Base-by-base conservation (phyloP, 768 basidiomycete genomes). In the Amanita inopinata region DNA sequence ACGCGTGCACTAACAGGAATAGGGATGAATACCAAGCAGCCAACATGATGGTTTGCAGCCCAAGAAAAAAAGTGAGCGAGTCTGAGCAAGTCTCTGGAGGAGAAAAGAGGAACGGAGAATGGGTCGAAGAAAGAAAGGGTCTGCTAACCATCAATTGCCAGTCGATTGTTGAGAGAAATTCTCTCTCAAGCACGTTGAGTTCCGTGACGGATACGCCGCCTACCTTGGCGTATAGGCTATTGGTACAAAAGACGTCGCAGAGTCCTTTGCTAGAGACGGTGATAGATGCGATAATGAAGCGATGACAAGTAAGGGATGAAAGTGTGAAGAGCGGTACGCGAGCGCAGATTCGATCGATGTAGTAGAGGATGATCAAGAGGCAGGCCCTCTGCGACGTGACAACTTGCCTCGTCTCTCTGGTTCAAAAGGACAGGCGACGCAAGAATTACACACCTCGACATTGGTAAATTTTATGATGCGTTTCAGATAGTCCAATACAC, bases 381-480 rank as follows among this genome's bases (percentile, higher is more conserved):
- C 81, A 87, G 30, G 80, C 73, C 62, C 80, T 81, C 85, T 87
- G 63, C 18, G 19, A 15, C 8, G 18, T 8, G 31, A 42, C 39
- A 34, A 42, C 38, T 37, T 25, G 33, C 28, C 28, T 34, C 36
- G 23, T 11, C 35, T 48, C 47, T 49, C 53, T 42, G 35, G 23
- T 48, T 43, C 25, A n/a, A 31, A 23, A 7, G 33, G 35, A 33
- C 22, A 39, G 5, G 33, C 14, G 43, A 40, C 12, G 46, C 49
- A 18, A 12, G 9, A 5, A 14, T 4, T 31, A 60, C 74, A 46
- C 37, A 93, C 92, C 74, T 98, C 96, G 62, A 93, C 82, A 57
- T 94, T 97, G 45, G 93, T 93, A 61, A 89, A 98, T 53, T 76
- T 79, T 52, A 96, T 85, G 54, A 99, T 94, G 41, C 96, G 86